Evolutionary conservation across 768 basidiomycete species (phyloP).

Genomic region (Cyathus striatus): DNA sequence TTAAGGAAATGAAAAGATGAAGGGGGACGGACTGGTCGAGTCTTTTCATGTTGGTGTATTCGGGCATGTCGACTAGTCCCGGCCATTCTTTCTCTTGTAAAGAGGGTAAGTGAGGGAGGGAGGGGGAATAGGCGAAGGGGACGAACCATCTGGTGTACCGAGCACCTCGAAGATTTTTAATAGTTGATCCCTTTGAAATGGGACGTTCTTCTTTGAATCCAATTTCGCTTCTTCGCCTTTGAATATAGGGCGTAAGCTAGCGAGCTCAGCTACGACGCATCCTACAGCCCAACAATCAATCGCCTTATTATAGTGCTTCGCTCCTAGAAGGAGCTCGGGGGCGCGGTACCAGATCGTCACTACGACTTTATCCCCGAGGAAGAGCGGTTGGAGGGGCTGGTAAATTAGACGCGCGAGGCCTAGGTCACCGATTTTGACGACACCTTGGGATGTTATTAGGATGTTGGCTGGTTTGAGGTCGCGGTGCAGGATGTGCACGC

Average conservation of each 20-base stretch:
- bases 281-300: constrained; percentile 98
- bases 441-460: constrained; percentile 82
- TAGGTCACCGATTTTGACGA: constrained; percentile 98
- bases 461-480: constrained; percentile 99
- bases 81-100: constrained; percentile 82
- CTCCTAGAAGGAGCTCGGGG: constrained; percentile 92
- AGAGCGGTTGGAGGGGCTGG: constrained; percentile 87
- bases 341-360: constrained; percentile 99
- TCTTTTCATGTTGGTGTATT: constrained; percentile 77
- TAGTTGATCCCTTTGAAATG: constrained; percentile 94
- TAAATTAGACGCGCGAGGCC: constrained; percentile 91
- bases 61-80: constrained; percentile 78
- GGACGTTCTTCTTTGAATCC: constrained; percentile 95
- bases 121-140: neutral
- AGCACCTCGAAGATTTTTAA: constrained; percentile 94
- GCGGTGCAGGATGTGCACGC: constrained; percentile 91
- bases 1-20: neutral
- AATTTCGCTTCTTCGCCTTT: constrained; percentile 99
- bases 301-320: constrained; percentile 96
- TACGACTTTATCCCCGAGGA: constrained; percentile 95
- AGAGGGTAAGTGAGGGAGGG: constrained; percentile 3
- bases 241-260: constrained; percentile 93
- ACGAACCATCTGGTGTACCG: constrained; percentile 80
- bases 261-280: constrained; percentile 94
- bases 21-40: constrained; percentile 57